Evolutionary conservation across 129 eudicot genomes (phyloP).

Genomic region (Artemisia annua): DNA sequence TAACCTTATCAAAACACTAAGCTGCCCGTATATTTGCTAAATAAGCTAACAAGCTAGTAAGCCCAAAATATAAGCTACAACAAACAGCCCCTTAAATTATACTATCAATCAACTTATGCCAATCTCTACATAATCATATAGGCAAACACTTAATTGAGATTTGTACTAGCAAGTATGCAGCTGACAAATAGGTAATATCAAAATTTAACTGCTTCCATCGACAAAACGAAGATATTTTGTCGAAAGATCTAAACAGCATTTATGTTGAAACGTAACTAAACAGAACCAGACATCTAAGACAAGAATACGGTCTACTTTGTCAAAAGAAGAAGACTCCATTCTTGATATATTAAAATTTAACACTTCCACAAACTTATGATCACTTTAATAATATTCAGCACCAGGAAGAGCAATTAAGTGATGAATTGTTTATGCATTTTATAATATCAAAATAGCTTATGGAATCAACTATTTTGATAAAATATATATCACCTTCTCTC

Average conservation of each 20-base stretch:
- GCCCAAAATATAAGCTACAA: no score
- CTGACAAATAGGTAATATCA: neutral
- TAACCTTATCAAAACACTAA: no score
- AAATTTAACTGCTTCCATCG: constrained; percentile 8
- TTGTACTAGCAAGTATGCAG: neutral
- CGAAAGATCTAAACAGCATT: neutral
- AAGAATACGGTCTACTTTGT: neutral
- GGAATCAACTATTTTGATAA: neutral
- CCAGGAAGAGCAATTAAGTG: neutral
- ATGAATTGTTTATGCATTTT: constrained; percentile 4
- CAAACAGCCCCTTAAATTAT: neutral
- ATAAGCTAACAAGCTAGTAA: no score
- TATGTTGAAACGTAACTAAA: constrained; percentile 1
- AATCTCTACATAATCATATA: neutral
- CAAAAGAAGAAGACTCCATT: neutral
- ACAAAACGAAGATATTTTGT: constrained; percentile 14
- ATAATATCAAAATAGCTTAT: constrained; percentile 6
- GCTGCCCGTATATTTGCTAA: no score
- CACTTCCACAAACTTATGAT: neutral
- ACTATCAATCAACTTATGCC: neutral
- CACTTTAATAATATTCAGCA: neutral
- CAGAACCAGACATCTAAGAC: neutral
- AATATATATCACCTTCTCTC: constrained; percentile 71
- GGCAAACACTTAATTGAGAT: neutral
- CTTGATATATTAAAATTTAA: neutral